phyloP scores from a whole-genome alignment of 306 rosid species.

The Myrica gale region DNA sequence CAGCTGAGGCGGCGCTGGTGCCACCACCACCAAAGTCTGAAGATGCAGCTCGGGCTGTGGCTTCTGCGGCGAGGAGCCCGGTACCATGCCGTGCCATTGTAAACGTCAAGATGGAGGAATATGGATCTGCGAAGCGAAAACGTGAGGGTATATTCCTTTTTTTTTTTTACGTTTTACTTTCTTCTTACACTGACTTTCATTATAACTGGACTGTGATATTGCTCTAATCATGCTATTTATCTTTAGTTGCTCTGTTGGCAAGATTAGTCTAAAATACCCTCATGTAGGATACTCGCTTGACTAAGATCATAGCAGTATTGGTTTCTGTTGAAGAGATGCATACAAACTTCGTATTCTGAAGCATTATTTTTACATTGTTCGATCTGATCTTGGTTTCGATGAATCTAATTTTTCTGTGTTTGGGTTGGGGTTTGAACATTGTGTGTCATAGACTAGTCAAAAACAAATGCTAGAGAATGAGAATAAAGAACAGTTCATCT shows the following conservation, averaged over 20 bases:
- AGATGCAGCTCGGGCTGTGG: conserved; percentile 28
- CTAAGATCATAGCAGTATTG: neutral
- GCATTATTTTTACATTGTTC: neutral
- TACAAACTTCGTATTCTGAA: neutral
- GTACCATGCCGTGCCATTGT: conserved; percentile 26
- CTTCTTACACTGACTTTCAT: neutral
- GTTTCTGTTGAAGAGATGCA: neutral
- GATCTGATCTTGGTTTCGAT: too few relatives aligned
- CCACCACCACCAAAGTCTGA: neutral
- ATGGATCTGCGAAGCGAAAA: neutral
- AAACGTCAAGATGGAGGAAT: conserved; percentile 31
- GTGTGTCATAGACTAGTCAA: neutral
- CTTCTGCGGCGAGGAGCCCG: conserved; percentile 30
- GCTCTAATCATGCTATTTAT: neutral
- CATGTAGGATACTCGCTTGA: neutral
- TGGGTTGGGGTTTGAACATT: neutral
- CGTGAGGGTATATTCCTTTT: conserved; percentile 12
- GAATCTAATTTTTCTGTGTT: neutral
- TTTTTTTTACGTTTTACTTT: neutral
- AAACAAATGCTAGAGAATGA: neutral
- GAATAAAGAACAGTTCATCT: neutral
- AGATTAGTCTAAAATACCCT: neutral
- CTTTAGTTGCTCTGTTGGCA: neutral
- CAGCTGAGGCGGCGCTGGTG: neutral
- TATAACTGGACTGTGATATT: neutral